Conservation (phyloP, 352 stramenopile species). For the Elongisporangium anandrum region DNA sequence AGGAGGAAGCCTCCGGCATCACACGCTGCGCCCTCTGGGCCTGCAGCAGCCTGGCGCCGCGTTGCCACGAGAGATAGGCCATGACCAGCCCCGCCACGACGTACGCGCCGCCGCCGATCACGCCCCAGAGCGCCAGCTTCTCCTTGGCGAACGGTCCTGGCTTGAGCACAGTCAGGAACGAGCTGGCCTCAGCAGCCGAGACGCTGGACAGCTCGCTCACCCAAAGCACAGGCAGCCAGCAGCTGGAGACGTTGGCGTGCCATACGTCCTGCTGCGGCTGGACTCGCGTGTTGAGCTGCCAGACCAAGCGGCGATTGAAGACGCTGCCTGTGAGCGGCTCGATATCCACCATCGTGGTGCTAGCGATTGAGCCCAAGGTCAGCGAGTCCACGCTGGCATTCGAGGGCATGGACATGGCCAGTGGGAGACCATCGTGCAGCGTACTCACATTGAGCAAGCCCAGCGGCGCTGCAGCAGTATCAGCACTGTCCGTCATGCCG, state of each 20-base stretch:
- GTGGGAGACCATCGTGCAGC: conserved; percentile 34
- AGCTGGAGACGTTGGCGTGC: conserved; percentile 18
- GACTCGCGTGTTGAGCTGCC: conserved; percentile 36
- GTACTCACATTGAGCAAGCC: conserved; percentile 39
- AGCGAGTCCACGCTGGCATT: conserved; percentile 1
- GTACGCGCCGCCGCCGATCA: conserved; percentile 18
- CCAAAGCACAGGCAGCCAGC: conserved; percentile 46
- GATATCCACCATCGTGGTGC: conserved; percentile 30
- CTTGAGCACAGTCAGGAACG: conserved; percentile 3
- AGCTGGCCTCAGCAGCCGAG: conserved; percentile 14
- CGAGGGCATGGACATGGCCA: conserved; percentile 17
- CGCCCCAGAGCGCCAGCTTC: conserved; percentile 29
- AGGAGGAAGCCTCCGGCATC: no score
- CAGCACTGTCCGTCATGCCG: conserved; percentile 11
- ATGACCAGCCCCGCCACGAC: conserved; percentile 13
- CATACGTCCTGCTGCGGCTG: conserved; percentile 23
- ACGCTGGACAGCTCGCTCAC: conserved; percentile 41
- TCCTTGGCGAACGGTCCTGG: conserved; percentile 28
- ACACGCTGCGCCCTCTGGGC: no score
- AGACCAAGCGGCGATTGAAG: conserved; percentile 42
- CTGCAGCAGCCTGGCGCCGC: no score
- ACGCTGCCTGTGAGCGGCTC: conserved; percentile 43
- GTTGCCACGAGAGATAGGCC: no score
- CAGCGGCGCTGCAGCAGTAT: neutral
- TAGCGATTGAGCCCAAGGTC: neutral